A percentile compares a stretch with the other conserved stretches of the same genome.
These are phyloP conservation scores for Ilyonectria sp. DNA, from an alignment of 2,329 filamentous ascomycete species.

Conservation along the genomic window DNA sequence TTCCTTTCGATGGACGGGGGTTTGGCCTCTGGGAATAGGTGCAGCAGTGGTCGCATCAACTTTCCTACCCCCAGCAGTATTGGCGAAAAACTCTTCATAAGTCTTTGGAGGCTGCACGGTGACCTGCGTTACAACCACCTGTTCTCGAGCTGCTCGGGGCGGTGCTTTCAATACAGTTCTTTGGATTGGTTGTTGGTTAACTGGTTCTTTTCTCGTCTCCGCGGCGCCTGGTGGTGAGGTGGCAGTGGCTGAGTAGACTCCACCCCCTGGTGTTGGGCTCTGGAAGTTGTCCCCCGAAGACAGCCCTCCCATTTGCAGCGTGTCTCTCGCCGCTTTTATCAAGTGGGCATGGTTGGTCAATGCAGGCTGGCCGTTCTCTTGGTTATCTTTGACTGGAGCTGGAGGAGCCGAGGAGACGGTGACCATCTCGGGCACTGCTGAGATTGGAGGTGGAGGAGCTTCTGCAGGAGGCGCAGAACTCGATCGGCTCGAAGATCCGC, in stretches of 20 bases:
- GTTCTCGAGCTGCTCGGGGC: not conserved
- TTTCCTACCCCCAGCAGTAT: not conserved
- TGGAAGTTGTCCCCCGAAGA: not conserved
- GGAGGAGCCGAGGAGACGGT: no score
- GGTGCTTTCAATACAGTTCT: not conserved
- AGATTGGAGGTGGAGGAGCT: not conserved
- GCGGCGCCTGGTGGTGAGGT: not conserved
- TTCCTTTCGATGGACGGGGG: not conserved
- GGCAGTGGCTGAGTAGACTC: not conserved
- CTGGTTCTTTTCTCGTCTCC: not conserved
- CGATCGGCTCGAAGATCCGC: not conserved
- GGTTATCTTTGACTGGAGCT: no score
- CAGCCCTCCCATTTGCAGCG: not conserved
- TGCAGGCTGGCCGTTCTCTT: no score
- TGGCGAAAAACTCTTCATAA: not conserved
- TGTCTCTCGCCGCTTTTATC: not conserved
- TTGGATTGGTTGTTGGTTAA: not conserved
- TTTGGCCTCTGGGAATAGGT: not conserved
- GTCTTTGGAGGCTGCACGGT: not conserved
- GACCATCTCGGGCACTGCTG: no score
- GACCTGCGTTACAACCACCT: not conserved
- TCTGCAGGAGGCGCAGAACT: not conserved
- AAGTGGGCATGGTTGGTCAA: no score
- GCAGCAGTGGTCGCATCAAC: not conserved
- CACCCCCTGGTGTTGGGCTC: not conserved